Evolutionary conservation across 768 basidiomycete species (phyloP).

Genomic region (Rhodotorula paludigena): DNA sequence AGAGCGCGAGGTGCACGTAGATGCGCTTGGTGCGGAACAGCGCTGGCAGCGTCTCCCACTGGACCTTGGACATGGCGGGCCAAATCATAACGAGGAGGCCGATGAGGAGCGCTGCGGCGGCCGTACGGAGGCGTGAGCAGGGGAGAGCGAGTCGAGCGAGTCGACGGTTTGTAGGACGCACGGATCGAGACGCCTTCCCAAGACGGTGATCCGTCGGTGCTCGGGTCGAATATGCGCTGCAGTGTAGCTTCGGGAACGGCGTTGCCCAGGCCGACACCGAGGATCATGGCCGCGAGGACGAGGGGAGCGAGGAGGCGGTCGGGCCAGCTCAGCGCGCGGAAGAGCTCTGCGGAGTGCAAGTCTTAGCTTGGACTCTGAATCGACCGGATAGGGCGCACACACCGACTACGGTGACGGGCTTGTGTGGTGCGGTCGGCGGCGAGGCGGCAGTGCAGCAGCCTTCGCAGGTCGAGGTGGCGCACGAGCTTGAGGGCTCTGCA

Average conservation of each 20-base stretch:
- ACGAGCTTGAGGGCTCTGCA: too few relatives aligned
- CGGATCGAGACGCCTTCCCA: constrained; percentile 71
- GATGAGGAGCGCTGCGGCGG: constrained; percentile 71
- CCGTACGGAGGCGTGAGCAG: background rate
- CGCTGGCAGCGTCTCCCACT: constrained; percentile 64
- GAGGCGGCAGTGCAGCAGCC: too few relatives aligned
- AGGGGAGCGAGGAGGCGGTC: constrained; percentile 63
- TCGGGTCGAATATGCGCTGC: constrained; percentile 49
- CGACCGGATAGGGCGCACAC: too few relatives aligned
- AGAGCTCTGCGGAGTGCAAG: too few relatives aligned
- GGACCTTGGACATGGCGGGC: constrained; percentile 62
- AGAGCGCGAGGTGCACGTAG: constrained; percentile 66
- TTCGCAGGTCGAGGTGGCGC: too few relatives aligned
- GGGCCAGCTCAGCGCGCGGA: constrained; percentile 51
- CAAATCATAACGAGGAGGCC: constrained; percentile 86
- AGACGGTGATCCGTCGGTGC: constrained; percentile 60
- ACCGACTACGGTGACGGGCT: too few relatives aligned
- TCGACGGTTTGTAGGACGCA: too few relatives aligned
- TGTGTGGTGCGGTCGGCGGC: too few relatives aligned
- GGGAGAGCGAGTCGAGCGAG: background rate
- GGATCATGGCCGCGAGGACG: constrained; percentile 67
- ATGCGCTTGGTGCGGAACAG: constrained; percentile 58
- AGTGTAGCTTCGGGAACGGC: constrained; percentile 46
- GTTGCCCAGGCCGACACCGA: constrained; percentile 69
- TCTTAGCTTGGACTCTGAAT: too few relatives aligned